Conservation (phyloP, 2,329 filamentous ascomycete species). For the Trichoderma endophyticum region DNA sequence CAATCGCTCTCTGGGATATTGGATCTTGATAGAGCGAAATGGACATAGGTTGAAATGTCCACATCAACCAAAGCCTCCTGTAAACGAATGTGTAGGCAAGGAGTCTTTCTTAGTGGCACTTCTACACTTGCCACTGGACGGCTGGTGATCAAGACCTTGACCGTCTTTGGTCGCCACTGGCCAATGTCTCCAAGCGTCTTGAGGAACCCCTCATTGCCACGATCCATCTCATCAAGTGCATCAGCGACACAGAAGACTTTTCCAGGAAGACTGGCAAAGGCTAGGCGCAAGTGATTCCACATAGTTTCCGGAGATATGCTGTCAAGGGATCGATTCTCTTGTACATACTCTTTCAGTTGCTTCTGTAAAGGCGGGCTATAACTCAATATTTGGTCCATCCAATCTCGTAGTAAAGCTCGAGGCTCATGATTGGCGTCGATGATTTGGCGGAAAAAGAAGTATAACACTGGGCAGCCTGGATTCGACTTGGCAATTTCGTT, state of each 20-base stretch:
- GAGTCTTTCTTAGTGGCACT: conserved; percentile 25
- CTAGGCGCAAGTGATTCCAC: conserved; percentile 31
- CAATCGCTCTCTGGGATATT: conserved; percentile 21
- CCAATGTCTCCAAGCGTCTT: conserved; percentile 32
- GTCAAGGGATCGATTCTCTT: not conserved
- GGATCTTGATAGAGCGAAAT: conserved; percentile 21
- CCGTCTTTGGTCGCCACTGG: conserved; percentile 27
- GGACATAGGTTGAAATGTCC: conserved; percentile 40
- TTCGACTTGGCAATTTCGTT: conserved; percentile 20
- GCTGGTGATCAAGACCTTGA: conserved; percentile 45
- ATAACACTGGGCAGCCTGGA: conserved; percentile 29
- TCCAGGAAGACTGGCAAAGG: conserved; percentile 23
- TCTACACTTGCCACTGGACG: conserved; percentile 35
- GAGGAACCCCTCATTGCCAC: conserved; percentile 33
- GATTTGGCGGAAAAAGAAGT: conserved; percentile 41
- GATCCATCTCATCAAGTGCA: conserved; percentile 47
- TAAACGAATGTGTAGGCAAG: conserved; percentile 34
- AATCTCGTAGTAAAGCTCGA: conserved; percentile 32
- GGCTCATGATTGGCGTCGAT: conserved; percentile 35
- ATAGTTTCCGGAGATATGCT: conserved; percentile 25
- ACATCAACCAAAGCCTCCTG: conserved; percentile 34
- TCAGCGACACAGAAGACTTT: conserved; percentile 40
- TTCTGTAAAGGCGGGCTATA: conserved; percentile 32
- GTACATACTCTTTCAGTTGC: conserved; percentile 22
- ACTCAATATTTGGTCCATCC: conserved; percentile 32